Conservation (phyloP, 257 asterid genomes). For the Coffea eugenioides region DNA sequence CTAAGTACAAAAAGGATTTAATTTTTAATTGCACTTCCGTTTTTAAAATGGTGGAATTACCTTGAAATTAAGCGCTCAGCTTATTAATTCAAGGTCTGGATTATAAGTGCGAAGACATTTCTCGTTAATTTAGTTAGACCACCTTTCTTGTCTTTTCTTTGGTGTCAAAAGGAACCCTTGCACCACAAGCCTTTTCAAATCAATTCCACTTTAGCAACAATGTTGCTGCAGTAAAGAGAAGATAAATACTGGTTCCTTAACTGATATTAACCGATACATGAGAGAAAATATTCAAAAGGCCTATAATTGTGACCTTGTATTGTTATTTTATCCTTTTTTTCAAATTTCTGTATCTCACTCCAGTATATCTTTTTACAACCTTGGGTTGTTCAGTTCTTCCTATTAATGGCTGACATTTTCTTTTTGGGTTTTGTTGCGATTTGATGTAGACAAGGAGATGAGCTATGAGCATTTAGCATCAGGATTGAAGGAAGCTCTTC, state of each 20-base stretch:
- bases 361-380: background rate
- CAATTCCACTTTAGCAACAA: background rate
- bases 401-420: background rate
- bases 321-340: background rate
- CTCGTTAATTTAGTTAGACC: background rate
- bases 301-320: background rate
- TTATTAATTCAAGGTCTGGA: background rate
- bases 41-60: background rate
- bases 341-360: background rate
- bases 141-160: background rate
- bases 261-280: background rate
- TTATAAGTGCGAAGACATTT: background rate
- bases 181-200: background rate
- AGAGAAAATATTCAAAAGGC: background rate
- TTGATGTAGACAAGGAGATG: conserved; percentile 67
- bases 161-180: background rate
- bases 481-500: conserved; percentile 79
- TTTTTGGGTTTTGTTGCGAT: background rate
- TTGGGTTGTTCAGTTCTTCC: background rate
- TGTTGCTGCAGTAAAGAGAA: background rate
- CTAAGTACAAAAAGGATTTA: background rate
- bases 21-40: background rate
- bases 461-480: conserved; percentile 85
- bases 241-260: background rate
- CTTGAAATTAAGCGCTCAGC: background rate